Evolutionary conservation across 169 alveolate species (phyloP).

Genomic region (Amoebophrya sp.): DNA sequence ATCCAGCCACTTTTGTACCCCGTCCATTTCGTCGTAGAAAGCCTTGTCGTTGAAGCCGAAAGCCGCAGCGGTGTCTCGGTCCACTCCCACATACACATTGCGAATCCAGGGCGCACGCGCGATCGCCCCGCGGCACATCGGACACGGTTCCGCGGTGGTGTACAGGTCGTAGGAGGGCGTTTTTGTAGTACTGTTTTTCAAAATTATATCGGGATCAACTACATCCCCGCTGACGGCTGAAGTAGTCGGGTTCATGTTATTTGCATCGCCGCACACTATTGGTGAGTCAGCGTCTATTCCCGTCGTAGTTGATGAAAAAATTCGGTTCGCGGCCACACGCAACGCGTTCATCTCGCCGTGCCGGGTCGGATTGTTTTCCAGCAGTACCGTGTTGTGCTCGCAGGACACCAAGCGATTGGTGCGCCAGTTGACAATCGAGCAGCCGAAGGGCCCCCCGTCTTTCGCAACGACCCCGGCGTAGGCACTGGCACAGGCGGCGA

Average conservation of each 20-base stretch:
- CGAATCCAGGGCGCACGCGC: constrained; percentile 28
- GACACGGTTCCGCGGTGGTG: constrained; percentile 32
- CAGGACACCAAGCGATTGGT: background rate
- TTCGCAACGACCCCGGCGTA: too few relatives aligned
- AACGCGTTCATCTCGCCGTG: constrained; percentile 31
- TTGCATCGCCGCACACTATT: too few relatives aligned
- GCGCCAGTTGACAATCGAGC: background rate
- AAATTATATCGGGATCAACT: too few relatives aligned
- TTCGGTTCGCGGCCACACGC: constrained; percentile 27
- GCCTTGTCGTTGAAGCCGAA: constrained; percentile 31
- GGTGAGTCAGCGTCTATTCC: too few relatives aligned
- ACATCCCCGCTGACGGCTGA: too few relatives aligned
- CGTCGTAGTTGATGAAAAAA: too few relatives aligned
- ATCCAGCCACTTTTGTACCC: background rate
- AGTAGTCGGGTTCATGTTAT: too few relatives aligned
- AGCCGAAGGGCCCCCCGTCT: constrained; percentile 33
- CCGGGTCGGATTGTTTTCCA: constrained; percentile 10
- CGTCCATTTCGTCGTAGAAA: constrained; percentile 20
- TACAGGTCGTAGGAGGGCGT: constrained; percentile 24
- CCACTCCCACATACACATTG: constrained; percentile 29
- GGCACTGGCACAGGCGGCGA: too few relatives aligned
- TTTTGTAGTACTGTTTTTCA: too few relatives aligned
- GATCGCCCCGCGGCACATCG: constrained; percentile 34
- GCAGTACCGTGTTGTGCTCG: constrained; percentile 29
- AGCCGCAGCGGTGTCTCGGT: constrained; percentile 19